These are phyloP conservation scores for Cyberlindnera xishuangbannaensis DNA, from an alignment of 805 yeast genomes.

Conservation along the genomic window DNA sequence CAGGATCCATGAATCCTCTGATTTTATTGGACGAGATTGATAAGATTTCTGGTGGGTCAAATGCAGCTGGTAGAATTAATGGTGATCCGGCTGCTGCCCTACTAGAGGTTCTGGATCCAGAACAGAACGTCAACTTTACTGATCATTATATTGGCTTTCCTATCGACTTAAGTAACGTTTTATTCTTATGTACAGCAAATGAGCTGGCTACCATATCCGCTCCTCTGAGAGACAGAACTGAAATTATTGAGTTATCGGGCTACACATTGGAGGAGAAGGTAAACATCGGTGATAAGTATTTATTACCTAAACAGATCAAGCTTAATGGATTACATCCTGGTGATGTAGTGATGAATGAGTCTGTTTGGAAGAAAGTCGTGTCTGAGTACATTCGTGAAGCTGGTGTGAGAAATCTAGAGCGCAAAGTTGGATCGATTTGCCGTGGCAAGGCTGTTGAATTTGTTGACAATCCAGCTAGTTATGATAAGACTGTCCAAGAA, in stretches of 20 bases:
- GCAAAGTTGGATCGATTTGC: constrained; percentile 70
- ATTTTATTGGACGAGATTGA: constrained; percentile 82
- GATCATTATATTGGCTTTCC: constrained; percentile 88
- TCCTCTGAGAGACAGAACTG: constrained; percentile 81
- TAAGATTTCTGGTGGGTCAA: constrained; percentile 56
- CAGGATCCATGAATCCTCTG: constrained; percentile 76
- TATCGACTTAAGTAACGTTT: constrained; percentile 71
- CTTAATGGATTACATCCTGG: constrained; percentile 54
- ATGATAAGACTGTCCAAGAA: constrained; percentile 32
- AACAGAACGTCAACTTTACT: constrained; percentile 68
- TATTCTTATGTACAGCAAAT: constrained; percentile 85
- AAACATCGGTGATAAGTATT: constrained; percentile 59
- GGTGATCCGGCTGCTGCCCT: constrained; percentile 92
- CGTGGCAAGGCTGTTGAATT: constrained; percentile 77
- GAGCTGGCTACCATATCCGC: constrained; percentile 63
- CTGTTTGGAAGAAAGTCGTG: constrained; percentile 56
- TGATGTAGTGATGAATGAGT: constrained; percentile 42
- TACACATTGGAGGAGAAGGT: constrained; percentile 75
- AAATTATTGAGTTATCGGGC: constrained; percentile 70
- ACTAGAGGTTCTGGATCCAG: constrained; percentile 85
- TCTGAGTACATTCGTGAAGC: constrained; percentile 75
- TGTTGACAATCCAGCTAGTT: constrained; percentile 17
- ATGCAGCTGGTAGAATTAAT: constrained; percentile 39
- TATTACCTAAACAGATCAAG: constrained; percentile 69
- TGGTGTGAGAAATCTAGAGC: constrained; percentile 77